These are phyloP conservation scores for Neurospora tetraspora DNA, from an alignment of 495 filamentous ascomycete species.

Conservation along the genomic window DNA sequence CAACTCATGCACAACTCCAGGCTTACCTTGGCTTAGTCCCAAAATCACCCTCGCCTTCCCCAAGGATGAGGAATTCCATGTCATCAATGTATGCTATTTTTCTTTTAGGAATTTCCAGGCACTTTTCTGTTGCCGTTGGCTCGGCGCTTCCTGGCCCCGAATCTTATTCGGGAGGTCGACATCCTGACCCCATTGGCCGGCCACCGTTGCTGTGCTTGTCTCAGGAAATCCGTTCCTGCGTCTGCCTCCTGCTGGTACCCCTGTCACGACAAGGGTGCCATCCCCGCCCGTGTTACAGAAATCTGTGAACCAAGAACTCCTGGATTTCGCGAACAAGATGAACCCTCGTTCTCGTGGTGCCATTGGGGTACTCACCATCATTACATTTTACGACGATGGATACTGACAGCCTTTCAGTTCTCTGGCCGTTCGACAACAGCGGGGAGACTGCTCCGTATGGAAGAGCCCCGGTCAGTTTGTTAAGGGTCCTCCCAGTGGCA, in stretches of 20 bases:
- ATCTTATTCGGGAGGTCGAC: neutral
- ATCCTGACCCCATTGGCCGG: conserved; percentile 13
- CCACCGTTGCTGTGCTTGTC: conserved; percentile 6
- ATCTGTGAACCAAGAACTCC: conserved; percentile 13
- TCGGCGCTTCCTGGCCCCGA: neutral
- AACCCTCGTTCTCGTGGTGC: neutral
- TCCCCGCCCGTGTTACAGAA: conserved; percentile 8
- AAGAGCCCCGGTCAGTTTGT: neutral
- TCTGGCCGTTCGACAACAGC: neutral
- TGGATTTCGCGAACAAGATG: conserved; percentile 8
- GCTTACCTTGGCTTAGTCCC: neutral
- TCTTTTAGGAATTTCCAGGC: neutral
- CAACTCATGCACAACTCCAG: neutral
- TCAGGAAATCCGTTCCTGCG: conserved; percentile 25
- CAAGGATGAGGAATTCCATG: neutral
- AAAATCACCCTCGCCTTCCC: neutral
- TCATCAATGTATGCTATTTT: neutral
- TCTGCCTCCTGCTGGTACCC: conserved; percentile 10
- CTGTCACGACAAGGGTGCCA: neutral
- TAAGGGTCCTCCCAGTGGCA: too few relatives aligned
- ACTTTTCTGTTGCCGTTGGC: neutral
- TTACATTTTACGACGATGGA: neutral
- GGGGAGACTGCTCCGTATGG: neutral
- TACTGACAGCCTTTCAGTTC: neutral
- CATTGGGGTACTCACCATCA: neutral